Percentiles rank a stretch among this genome's conserved stretches.
phyloP scores from a whole-genome alignment of 208 protist genomes.

The Wallacemonas sp. region DNA sequence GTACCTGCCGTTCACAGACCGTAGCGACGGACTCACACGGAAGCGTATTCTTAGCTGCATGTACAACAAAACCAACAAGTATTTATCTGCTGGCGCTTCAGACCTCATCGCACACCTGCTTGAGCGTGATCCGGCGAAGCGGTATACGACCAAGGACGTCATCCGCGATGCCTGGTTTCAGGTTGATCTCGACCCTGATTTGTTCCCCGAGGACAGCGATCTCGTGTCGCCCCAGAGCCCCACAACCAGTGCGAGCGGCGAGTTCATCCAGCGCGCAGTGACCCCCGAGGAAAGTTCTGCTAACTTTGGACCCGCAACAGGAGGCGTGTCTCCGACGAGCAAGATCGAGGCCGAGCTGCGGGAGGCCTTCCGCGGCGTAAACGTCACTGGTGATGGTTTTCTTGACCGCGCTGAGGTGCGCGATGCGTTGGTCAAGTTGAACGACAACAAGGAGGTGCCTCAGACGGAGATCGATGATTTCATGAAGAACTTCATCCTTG shows the following conservation, averaged over 20 bases:
- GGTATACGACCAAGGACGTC: conserved; percentile 73
- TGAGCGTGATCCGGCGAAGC: conserved; percentile 50
- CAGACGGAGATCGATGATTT: conserved; percentile 75
- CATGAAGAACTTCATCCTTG: conserved; percentile 79
- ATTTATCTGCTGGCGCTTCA: conserved; percentile 61
- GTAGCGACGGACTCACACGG: conserved; percentile 78
- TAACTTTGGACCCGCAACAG: conserved; percentile 19
- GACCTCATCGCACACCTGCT: conserved; percentile 83
- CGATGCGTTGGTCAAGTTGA: conserved; percentile 90
- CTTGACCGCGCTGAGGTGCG: conserved; percentile 80
- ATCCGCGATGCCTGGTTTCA: conserved; percentile 86
- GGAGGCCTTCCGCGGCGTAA: conserved; percentile 74
- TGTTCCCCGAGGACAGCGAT: conserved; percentile 59
- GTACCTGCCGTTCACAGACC: conserved; percentile 96
- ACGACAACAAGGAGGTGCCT: conserved; percentile 53
- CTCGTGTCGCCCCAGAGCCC: conserved; percentile 32
- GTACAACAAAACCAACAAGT: conserved; percentile 84
- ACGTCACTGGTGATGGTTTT: conserved; percentile 78
- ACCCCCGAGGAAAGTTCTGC: conserved; percentile 39
- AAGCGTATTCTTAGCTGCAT: conserved; percentile 82
- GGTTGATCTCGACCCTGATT: conserved; percentile 52
- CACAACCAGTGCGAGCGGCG: conserved; percentile 20
- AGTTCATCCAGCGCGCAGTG: conserved; percentile 67
- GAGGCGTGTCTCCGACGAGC: conserved; percentile 29
- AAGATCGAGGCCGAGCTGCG: conserved; percentile 55